These are phyloP conservation scores for Chaetomium tenue DNA, from an alignment of 495 filamentous ascomycete species.

Conservation along the genomic window DNA sequence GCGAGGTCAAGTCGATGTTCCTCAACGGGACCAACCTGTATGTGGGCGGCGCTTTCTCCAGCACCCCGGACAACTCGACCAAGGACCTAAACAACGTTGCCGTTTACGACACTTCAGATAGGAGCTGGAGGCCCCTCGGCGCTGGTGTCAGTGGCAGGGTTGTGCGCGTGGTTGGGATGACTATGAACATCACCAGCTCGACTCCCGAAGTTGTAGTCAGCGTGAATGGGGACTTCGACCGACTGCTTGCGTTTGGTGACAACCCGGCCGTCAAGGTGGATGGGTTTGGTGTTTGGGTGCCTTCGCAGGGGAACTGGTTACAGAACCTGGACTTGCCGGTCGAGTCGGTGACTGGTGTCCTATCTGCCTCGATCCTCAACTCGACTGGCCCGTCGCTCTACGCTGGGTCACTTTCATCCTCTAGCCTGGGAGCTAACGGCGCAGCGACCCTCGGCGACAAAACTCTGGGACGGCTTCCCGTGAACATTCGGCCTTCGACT, in stretches of 20 bases:
- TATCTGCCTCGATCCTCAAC: constrained; percentile 62
- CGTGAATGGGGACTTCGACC: constrained; percentile 76
- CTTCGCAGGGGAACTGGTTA: constrained; percentile 83
- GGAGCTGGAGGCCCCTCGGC: constrained; percentile 76
- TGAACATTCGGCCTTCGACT: constrained; percentile 53
- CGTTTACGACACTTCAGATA: constrained; percentile 64
- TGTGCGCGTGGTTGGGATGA: constrained; percentile 65
- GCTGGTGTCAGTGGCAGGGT: constrained; percentile 84
- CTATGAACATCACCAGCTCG: constrained; percentile 73
- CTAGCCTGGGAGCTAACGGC: constrained; percentile 63
- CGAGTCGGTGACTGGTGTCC: constrained; percentile 64
- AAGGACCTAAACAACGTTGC: constrained; percentile 70
- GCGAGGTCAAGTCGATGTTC: constrained; percentile 69
- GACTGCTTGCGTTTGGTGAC: constrained; percentile 63
- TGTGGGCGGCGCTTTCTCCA: constrained; percentile 81
- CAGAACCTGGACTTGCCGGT: constrained; percentile 70
- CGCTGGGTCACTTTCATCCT: constrained; percentile 73
- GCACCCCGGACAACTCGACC: constrained; percentile 60
- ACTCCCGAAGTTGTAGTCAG: constrained; percentile 70
- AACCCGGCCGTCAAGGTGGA: constrained; percentile 59
- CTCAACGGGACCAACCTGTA: constrained; percentile 65
- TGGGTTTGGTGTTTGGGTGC: constrained; percentile 94
- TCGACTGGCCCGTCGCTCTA: constrained; percentile 65
- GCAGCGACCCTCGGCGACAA: constrained; percentile 60
- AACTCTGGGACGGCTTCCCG: constrained; percentile 57